phyloP scores from a whole-genome alignment of 1,284 basidiomycete genomes.

The Papiliotrema nemorosa region DNA sequence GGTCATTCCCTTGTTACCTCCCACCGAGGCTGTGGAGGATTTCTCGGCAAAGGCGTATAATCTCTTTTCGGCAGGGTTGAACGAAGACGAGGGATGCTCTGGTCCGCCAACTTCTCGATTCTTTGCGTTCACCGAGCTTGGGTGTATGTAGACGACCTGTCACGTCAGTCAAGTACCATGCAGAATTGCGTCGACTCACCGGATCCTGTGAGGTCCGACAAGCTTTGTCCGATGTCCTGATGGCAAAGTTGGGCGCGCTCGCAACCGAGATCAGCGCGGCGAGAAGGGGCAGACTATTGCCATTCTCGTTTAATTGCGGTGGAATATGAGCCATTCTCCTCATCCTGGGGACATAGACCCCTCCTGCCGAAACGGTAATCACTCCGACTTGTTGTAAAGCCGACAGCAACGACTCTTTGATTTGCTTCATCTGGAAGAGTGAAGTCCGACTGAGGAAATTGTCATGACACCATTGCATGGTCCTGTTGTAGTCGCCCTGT shows the following conservation, averaged over 20 bases:
- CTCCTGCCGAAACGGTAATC: constrained; percentile 70
- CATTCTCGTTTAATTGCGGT: constrained; percentile 67
- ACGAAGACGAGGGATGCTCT: constrained; percentile 50
- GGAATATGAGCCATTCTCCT: constrained; percentile 54
- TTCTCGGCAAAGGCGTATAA: constrained; percentile 85
- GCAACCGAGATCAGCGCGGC: constrained; percentile 82
- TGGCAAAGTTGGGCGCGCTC: constrained; percentile 89
- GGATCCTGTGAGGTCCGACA: constrained; percentile 82
- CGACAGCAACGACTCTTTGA: constrained; percentile 76
- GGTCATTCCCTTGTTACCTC: constrained; percentile 39
- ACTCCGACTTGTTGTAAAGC: constrained; percentile 77
- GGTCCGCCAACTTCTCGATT: constrained; percentile 58
- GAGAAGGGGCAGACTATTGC: constrained; percentile 71
- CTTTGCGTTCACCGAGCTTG: constrained; percentile 79
- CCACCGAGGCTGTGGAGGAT: constrained; percentile 59
- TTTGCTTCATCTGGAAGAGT: constrained; percentile 75
- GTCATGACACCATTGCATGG: constrained; percentile 73
- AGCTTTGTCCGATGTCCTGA: constrained; percentile 68
- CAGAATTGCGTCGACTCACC: constrained; percentile 52
- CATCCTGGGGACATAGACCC: constrained; percentile 33
- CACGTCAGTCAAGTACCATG: constrained; percentile 2
- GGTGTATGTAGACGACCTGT: constrained; percentile 60
- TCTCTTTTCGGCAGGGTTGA: constrained; percentile 62
- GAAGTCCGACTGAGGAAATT: constrained; percentile 89
- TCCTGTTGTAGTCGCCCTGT: constrained; percentile 59